Evolutionary conservation across 768 basidiomycete species (phyloP), one percentile per base, ranked within the genome.

Genomic region (Gloeostereum incarnatum): DNA sequence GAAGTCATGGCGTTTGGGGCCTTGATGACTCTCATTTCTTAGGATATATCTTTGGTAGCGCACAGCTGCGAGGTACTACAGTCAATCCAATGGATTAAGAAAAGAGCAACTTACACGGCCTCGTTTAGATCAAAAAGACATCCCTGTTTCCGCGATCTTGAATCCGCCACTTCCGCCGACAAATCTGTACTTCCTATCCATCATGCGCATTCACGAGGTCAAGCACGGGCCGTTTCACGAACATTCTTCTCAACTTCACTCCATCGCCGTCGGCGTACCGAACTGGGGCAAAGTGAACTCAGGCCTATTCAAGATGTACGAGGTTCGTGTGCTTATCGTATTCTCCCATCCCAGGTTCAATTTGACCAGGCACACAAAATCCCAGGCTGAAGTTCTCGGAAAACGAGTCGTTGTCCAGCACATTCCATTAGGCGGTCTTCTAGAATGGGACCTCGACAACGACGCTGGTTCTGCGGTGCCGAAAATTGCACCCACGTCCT

Each of bases 401-500:
- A 97, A 97, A 59, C 73, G 87, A 11, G 93, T 97, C n/a, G 94
- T 97, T 4, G 89, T 97, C 3, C 93, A 98, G 56, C 92, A 96
- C 54, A 65, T 97, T 35, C 83, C 85, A 6, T 68, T 96, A 17
- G 92, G 91, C 14, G 85, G 88, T 1, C 49, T 90, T 18, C 60
- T 93, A 39, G 73, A 77, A 50, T 89, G 87, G 87, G 66, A 63
- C 18, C 14, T 16, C 36, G 8, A 35, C 8, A 6, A 23, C n/a
- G 31, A 11, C 27, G 16, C 24, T 34, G 21, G 17, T 33, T 33
- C 17, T 27, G 16, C 6, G 18, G 21, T 17, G 23, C n/a, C 7
- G 18, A 14, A 23, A 34, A n/a, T 6, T 25, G 17, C 18, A 11
- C 29, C 27, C 31, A 24, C 6, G 19, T 14, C 20, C 9, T n/a